Evolutionary conservation across 495 filamentous ascomycete species (phyloP).

Genomic region (Neurospora pannonica): DNA sequence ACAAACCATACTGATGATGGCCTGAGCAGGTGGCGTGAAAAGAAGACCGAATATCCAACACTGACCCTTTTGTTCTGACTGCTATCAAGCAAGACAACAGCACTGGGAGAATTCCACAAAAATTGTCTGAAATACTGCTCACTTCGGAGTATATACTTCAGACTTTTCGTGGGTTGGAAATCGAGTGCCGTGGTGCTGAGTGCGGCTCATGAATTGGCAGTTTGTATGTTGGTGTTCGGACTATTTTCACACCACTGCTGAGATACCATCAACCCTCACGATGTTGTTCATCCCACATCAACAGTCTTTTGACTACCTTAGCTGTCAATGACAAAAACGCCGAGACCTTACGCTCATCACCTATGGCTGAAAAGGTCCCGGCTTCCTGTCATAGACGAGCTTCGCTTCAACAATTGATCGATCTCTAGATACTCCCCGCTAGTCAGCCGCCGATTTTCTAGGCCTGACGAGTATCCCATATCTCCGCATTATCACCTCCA

Average conservation of each 20-base stretch:
- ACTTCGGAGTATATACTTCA: background rate
- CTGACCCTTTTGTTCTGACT: background rate
- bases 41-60: background rate
- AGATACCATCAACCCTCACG: no score
- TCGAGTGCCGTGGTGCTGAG: background rate
- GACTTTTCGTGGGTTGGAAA: background rate
- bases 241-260: background rate
- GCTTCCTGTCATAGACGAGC: no score
- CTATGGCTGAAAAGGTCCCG: no score
- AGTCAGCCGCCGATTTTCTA: no score
- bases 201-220: background rate
- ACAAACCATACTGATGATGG: background rate
- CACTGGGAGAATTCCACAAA: background rate
- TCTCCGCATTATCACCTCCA: no score
- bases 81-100: background rate
- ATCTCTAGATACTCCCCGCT: no score
- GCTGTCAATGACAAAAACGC: no score
- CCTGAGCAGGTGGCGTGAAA: background rate
- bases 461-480: no score
- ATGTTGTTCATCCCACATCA: no score
- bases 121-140: background rate
- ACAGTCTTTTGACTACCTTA: no score
- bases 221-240: background rate
- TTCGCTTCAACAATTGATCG: no score
- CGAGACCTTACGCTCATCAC: no score